A percentile compares a stretch with the other conserved stretches of the same genome.
These are phyloP conservation scores for Aspergillus glaucus DNA, from an alignment of 2,329 filamentous ascomycete genomes.

Conservation along the genomic window DNA sequence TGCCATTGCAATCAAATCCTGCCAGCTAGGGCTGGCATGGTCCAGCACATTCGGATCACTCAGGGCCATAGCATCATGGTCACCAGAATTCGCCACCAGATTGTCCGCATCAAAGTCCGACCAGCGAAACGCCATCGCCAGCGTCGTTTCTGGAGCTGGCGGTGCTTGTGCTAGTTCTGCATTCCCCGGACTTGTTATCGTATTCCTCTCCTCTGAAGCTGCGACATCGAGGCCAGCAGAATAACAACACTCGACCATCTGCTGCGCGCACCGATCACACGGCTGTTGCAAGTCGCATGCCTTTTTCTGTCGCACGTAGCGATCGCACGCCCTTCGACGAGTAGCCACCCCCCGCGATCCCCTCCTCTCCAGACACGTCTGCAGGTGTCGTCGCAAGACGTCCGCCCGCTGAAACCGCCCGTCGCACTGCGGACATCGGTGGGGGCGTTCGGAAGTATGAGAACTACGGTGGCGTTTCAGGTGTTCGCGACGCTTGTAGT, in stretches of 20 bases:
- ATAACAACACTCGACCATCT: slow-evolving; percentile 17
- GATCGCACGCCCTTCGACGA: slow-evolving; percentile 29
- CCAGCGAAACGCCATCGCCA: slow-evolving; percentile 3
- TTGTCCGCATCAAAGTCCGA: background rate
- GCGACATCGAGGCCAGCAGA: slow-evolving; percentile 3
- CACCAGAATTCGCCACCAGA: background rate
- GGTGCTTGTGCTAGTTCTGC: background rate
- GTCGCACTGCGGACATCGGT: slow-evolving; percentile 25
- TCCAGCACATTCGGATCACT: slow-evolving; percentile 1
- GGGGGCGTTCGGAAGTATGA: slow-evolving; percentile 28
- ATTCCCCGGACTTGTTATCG: too few relatives aligned
- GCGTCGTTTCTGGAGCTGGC: background rate
- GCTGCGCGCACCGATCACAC: slow-evolving; percentile 21
- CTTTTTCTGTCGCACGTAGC: slow-evolving; percentile 31
- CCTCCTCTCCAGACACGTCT: slow-evolving; percentile 22
- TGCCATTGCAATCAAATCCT: slow-evolving; percentile 4
- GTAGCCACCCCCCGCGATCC: slow-evolving; percentile 2
- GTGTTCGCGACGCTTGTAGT: slow-evolving; percentile 35
- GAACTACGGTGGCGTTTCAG: slow-evolving; percentile 29
- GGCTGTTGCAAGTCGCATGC: slow-evolving; percentile 27
- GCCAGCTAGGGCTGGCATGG: slow-evolving; percentile 6
- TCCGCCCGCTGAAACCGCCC: slow-evolving; percentile 33
- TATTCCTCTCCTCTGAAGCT: background rate
- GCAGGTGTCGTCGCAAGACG: slow-evolving; percentile 31
- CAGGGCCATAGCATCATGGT: background rate